These are phyloP conservation scores for Musa balbisiana DNA, from an alignment of 202 grass and related monocot species.

Conservation along the genomic window DNA sequence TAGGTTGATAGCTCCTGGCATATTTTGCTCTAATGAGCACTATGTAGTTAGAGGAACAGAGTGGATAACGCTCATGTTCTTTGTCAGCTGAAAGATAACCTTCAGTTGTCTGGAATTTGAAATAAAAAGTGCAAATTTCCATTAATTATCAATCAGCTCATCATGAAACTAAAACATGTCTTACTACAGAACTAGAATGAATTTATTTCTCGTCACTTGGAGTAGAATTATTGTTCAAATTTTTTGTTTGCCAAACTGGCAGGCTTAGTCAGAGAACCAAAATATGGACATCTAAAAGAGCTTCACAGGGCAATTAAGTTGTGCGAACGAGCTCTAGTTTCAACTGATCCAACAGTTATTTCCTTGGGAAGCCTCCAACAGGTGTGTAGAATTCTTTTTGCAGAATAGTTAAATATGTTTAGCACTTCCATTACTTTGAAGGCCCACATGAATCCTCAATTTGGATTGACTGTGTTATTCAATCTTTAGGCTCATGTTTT, in stretches of 20 bases:
- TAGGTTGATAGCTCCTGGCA: no score
- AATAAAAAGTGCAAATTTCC: no score
- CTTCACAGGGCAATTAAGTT: constrained; percentile 89
- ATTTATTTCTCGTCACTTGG: no score
- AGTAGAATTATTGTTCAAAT: neutral
- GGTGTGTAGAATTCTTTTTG: constrained; percentile 23
- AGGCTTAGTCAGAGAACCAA: constrained; percentile 91
- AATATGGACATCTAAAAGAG: constrained; percentile 92
- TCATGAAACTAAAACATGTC: no score
- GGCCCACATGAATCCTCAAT: neutral
- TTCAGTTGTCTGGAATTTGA: no score
- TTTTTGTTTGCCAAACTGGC: constrained; percentile 6
- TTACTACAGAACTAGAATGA: no score
- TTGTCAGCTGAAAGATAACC: neutral
- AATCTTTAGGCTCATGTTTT: constrained; percentile 65
- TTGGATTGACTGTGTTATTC: constrained; percentile 12
- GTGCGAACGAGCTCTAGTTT: constrained; percentile 78
- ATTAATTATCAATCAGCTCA: no score
- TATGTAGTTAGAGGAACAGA: no score
- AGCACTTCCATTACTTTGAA: neutral
- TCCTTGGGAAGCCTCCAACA: constrained; percentile 87
- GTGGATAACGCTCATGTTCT: neutral
- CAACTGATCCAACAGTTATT: constrained; percentile 69
- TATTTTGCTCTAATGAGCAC: no score
- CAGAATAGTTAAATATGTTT: neutral